Evolutionary conservation across 2,329 filamentous ascomycete species (phyloP).

Genomic region (Stagonosporopsis cucurbitacearum): DNA sequence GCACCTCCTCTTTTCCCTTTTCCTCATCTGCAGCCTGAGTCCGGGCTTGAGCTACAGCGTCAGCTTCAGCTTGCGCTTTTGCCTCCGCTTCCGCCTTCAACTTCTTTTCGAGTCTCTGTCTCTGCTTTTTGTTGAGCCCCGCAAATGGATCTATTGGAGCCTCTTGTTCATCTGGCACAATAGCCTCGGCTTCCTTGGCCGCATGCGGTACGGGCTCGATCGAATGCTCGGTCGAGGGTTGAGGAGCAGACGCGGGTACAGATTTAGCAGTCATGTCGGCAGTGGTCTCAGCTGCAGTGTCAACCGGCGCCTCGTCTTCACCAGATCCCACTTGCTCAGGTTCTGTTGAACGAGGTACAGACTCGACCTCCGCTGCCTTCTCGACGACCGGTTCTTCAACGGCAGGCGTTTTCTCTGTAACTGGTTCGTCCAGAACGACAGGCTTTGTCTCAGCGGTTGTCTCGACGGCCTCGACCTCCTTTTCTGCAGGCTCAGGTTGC

Average conservation of each 20-base stretch:
- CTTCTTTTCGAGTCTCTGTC: constrained; percentile 41
- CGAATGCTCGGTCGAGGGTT: not conserved
- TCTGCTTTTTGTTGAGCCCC: constrained; percentile 38
- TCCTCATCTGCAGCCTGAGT: constrained; percentile 25
- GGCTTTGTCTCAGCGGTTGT: not conserved
- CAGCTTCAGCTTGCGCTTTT: constrained; percentile 33
- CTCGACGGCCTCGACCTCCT: not conserved
- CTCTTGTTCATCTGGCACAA: not conserved
- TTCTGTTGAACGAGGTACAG: too few species aligned
- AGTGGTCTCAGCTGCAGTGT: not conserved
- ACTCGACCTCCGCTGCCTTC: not conserved
- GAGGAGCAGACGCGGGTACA: not conserved
- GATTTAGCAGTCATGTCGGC: not conserved
- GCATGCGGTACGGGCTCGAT: not conserved
- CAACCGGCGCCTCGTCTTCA: too few species aligned
- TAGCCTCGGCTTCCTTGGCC: not conserved
- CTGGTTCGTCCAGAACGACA: not conserved
- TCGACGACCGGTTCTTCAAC: not conserved
- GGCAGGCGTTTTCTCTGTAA: not conserved
- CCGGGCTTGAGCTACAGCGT: constrained; percentile 26
- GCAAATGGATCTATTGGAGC: constrained; percentile 36
- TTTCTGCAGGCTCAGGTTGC: not conserved
- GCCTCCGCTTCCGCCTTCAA: constrained; percentile 36
- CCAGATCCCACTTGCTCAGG: too few species aligned
- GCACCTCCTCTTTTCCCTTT: not conserved